These are phyloP conservation scores for Acanthamoeba triangularis DNA, from an alignment of 208 protist species.

Conservation along the genomic window DNA sequence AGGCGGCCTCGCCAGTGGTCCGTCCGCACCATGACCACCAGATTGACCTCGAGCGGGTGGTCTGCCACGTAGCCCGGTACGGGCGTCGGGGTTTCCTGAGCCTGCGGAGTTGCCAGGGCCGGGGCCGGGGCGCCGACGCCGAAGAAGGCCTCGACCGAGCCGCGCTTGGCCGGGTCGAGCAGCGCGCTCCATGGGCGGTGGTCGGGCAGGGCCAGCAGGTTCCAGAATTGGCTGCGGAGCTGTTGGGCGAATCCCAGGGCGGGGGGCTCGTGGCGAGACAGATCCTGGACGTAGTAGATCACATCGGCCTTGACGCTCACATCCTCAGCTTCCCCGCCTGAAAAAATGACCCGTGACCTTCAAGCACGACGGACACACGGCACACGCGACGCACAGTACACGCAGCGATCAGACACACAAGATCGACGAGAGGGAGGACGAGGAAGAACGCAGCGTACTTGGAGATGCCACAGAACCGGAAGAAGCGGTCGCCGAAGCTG, in stretches of 20 bases:
- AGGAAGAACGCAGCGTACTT: neutral
- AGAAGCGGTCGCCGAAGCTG: neutral
- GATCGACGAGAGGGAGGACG: neutral
- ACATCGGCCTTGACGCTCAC: conserved; percentile 4
- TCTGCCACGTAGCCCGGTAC: neutral
- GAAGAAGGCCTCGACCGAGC: neutral
- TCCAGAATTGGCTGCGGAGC: neutral
- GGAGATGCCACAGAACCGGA: neutral
- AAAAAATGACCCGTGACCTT: neutral
- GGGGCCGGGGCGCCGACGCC: neutral
- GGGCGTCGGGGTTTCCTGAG: neutral
- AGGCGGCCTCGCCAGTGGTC: neutral
- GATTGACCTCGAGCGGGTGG: neutral
- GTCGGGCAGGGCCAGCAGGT: neutral
- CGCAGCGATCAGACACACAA: neutral
- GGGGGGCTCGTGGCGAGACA: neutral
- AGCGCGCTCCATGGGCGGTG: conserved; percentile 33
- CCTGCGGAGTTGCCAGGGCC: neutral
- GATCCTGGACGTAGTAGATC: neutral
- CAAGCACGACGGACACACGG: neutral
- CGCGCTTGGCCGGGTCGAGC: neutral
- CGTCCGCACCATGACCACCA: neutral
- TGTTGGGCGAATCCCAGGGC: neutral
- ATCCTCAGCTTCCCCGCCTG: neutral
- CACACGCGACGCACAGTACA: neutral